phyloP scores from a whole-genome alignment of 1,284 basidiomycete genomes.

The Dichomitus squalens region DNA sequence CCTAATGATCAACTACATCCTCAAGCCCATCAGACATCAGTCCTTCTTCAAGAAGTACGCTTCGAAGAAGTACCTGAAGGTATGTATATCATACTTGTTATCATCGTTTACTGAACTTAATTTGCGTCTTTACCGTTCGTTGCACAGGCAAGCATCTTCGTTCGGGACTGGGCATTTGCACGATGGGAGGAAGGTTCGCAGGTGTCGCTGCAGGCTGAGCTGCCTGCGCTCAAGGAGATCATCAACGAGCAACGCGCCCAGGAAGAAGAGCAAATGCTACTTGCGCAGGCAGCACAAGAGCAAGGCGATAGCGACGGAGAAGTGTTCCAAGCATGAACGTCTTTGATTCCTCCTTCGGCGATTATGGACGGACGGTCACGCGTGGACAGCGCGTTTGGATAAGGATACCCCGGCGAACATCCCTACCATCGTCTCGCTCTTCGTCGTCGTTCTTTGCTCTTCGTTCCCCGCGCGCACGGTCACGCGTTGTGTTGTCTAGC shows the following conservation, averaged over 20 bases:
- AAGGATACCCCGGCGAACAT: conserved; percentile 12
- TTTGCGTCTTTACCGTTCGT: background rate
- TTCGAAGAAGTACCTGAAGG: conserved; percentile 85
- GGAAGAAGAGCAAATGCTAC: conserved; percentile 28
- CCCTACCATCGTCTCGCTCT: conserved; percentile 3
- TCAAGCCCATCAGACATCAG: conserved; percentile 74
- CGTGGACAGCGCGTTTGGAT: conserved; percentile 2
- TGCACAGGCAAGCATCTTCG: conserved; percentile 57
- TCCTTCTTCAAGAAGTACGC: conserved; percentile 86
- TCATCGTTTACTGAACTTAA: background rate
- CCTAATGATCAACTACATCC: conserved; percentile 91
- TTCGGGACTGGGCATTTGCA: conserved; percentile 63
- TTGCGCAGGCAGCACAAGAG: conserved; percentile 21
- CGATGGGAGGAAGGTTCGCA: conserved; percentile 58
- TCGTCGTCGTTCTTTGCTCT: conserved; percentile 1
- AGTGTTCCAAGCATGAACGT: conserved; percentile 14
- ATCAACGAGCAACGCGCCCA: conserved; percentile 43
- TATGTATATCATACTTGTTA: conserved; percentile 33
- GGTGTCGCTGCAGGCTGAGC: conserved; percentile 53
- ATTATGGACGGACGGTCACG: background rate
- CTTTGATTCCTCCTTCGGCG: background rate
- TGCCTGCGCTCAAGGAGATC: conserved; percentile 55
- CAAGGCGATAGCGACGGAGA: conserved; percentile 18
- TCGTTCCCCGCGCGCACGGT: conserved; percentile 9
- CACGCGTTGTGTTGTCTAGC: conserved; percentile 20